A percentile compares a stretch with the other conserved stretches of the same genome.
Conservation (phyloP, 2,329 filamentous ascomycete species). For the Cladosporium sphaerospermum region DNA sequence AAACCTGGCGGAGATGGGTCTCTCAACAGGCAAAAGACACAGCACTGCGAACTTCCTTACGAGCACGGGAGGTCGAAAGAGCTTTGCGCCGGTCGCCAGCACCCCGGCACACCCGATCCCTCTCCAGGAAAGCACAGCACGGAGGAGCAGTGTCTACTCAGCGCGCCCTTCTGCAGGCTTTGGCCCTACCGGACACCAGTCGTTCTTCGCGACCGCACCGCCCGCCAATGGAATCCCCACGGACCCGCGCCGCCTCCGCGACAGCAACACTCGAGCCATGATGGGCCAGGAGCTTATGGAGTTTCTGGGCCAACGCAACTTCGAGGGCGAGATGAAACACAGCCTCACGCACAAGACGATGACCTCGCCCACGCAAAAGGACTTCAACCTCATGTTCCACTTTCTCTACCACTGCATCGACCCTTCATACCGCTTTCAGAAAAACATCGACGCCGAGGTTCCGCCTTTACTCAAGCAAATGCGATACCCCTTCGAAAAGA, state of each 20-base stretch:
- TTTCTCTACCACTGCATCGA: conserved; percentile 97
- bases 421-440: conserved; percentile 85
- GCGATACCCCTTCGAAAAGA: conserved; percentile 89
- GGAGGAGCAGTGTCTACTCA: conserved; percentile 66
- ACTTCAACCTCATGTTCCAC: conserved; percentile 96
- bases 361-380: conserved; percentile 92
- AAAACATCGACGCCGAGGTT: conserved; percentile 91
- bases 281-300: conserved; percentile 88
- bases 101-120: conserved; percentile 37
- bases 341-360: conserved; percentile 83
- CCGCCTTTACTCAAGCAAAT: conserved; percentile 87
- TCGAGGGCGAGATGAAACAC: conserved; percentile 97
- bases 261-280: conserved; percentile 69
- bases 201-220: conserved; percentile 87
- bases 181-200: conserved; percentile 63
- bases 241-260: conserved; percentile 80
- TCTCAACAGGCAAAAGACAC: conserved; percentile 77
- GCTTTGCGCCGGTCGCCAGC: conserved; percentile 57
- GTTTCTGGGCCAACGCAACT: conserved; percentile 87
- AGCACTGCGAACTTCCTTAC: conserved; percentile 65
- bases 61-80: conserved; percentile 58
- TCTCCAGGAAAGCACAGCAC: conserved; percentile 50
- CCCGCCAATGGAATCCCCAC: conserved; percentile 73
- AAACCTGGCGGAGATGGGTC: conserved; percentile 71
- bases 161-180: conserved; percentile 56